phyloP scores from a whole-genome alignment of 495 filamentous ascomycete species.

The Staphylotrichum tortipilum region DNA sequence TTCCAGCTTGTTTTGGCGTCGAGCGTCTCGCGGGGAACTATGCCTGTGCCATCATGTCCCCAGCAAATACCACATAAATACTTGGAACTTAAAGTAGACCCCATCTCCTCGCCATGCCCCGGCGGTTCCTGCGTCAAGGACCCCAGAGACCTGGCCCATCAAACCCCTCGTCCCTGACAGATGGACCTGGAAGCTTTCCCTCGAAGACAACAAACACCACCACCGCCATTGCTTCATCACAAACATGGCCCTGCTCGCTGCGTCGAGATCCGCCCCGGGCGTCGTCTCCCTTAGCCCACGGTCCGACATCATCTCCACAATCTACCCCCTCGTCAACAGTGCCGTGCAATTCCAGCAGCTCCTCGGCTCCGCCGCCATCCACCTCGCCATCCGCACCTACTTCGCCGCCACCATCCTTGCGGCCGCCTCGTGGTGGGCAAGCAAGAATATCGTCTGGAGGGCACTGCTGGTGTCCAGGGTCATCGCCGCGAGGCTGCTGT shows the following conservation, averaged over 20 bases:
- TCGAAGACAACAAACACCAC: not conserved
- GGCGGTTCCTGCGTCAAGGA: not conserved
- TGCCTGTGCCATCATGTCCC: not conserved
- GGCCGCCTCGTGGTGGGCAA: slow-evolving; percentile 9
- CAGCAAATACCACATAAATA: not conserved
- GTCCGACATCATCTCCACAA: slow-evolving; percentile 13
- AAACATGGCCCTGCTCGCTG: slow-evolving; percentile 25
- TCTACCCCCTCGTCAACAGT: slow-evolving; percentile 19
- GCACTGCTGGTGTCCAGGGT: slow-evolving; percentile 6
- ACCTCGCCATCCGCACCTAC: slow-evolving; percentile 19
- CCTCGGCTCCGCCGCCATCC: slow-evolving; percentile 14
- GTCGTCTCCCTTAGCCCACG: slow-evolving; percentile 14
- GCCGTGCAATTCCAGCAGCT: slow-evolving; percentile 27
- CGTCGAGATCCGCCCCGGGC: slow-evolving; percentile 22
- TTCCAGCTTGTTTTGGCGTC: slow-evolving; percentile 14
- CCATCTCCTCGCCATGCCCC: not conserved
- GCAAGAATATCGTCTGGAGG: slow-evolving; percentile 15
- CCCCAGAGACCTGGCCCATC: not conserved
- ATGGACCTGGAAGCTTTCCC: not conserved
- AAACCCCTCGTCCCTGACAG: not conserved
- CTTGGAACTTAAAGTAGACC: not conserved
- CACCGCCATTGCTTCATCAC: not conserved
- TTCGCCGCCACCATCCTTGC: slow-evolving; percentile 17
- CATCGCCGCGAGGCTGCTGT: not conserved
- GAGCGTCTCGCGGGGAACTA: not conserved